These are phyloP conservation scores for Schizochytrium sp. DNA, from an alignment of 108 stramenopile genomes.

Conservation along the genomic window DNA sequence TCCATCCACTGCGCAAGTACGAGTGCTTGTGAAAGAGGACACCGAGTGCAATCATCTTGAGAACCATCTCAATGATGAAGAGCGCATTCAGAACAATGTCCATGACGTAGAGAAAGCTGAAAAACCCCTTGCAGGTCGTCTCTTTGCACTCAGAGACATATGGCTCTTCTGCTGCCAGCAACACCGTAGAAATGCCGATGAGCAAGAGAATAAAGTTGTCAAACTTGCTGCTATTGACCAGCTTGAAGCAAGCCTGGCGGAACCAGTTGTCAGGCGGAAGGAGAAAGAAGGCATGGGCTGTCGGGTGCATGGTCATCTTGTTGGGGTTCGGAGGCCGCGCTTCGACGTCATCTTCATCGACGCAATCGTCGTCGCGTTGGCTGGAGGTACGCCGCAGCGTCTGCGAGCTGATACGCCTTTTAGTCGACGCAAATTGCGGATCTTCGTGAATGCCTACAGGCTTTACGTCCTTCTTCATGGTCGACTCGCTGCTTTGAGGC, in stretches of 20 bases:
- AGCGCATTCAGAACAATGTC: conserved; percentile 44
- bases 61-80: conserved; percentile 52
- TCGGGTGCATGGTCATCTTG: conserved; percentile 3
- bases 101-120: conserved; percentile 9
- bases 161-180: conserved; percentile 44
- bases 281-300: not conserved
- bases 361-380: not conserved
- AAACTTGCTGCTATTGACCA: conserved; percentile 30
- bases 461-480: too few relatives aligned
- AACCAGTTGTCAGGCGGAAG: not conserved
- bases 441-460: too few relatives aligned
- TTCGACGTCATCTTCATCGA: too few relatives aligned
- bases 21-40: conserved; percentile 22
- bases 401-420: not conserved
- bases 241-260: not conserved
- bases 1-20: conserved; percentile 57
- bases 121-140: not conserved
- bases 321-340: not conserved
- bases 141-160: not conserved
- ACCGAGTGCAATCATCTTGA: conserved; percentile 57
- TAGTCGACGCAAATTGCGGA: too few relatives aligned
- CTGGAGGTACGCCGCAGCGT: not conserved
- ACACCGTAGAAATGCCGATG: conserved; percentile 26
- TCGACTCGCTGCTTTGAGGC: too few relatives aligned
- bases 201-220: conserved; percentile 35